A percentile compares a stretch with the other conserved stretches of the same genome.
Evolutionary conservation across 495 filamentous ascomycete genomes (phyloP).

Genomic region (Aspergillus bertholletiae): DNA sequence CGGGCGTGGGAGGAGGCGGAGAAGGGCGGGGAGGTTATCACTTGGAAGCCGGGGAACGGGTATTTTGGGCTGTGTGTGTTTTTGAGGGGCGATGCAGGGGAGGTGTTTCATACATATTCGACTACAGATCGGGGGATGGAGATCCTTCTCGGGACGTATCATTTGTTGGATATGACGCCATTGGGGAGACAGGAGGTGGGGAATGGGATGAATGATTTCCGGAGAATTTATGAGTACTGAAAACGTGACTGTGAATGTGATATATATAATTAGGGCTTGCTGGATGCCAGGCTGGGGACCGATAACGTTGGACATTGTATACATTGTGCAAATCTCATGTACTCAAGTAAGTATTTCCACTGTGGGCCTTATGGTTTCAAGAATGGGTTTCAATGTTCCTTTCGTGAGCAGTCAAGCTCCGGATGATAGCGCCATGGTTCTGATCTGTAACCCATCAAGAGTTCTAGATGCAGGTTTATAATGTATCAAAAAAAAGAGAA

Average conservation of each 20-base stretch:
- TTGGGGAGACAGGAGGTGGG: constrained; percentile 23
- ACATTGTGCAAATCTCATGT: background rate
- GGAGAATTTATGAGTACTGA: constrained; percentile 20
- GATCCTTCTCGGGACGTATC: constrained; percentile 21
- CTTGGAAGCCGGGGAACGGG: constrained; percentile 26
- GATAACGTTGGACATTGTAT: background rate
- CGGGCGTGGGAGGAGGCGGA: constrained; percentile 19
- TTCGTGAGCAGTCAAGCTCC: background rate
- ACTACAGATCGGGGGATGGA: constrained; percentile 37
- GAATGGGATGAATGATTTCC: constrained; percentile 20
- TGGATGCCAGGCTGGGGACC: background rate
- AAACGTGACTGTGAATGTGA: background rate
- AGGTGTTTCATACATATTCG: constrained; percentile 41
- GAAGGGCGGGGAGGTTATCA: constrained; percentile 16
- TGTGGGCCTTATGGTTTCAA: background rate
- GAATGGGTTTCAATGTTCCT: background rate
- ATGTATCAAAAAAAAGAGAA: background rate
- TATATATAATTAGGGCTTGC: background rate
- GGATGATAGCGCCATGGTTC: background rate
- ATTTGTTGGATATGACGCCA: constrained; percentile 24
- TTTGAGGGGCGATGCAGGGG: constrained; percentile 22
- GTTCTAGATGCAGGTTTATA: background rate
- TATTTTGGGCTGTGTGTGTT: constrained; percentile 38
- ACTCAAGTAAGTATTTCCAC: background rate
- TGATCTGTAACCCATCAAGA: background rate